These are phyloP conservation scores for Kwoniella botswanensis DNA, from an alignment of 768 basidiomycete species.

Conservation along the genomic window DNA sequence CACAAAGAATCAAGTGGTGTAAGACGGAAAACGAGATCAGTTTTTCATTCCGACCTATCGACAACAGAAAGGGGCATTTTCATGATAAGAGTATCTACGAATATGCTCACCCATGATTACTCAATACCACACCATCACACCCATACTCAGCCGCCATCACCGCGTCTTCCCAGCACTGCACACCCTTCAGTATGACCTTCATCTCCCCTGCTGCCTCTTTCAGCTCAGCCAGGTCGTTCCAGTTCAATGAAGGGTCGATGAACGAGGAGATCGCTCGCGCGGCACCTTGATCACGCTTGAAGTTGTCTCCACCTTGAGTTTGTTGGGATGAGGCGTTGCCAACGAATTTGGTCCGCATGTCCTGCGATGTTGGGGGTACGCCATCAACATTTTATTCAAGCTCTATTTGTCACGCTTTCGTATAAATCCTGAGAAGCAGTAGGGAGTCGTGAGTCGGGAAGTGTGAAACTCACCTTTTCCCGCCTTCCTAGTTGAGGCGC, in stretches of 20 bases:
- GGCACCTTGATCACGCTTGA: slow-evolving; percentile 87
- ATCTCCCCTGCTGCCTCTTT: slow-evolving; percentile 74
- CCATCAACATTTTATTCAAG: too few species aligned
- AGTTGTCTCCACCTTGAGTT: slow-evolving; percentile 59
- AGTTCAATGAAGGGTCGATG: slow-evolving; percentile 87
- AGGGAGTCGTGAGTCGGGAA: too few species aligned
- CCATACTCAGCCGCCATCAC: slow-evolving; percentile 72
- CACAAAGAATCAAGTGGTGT: too few species aligned
- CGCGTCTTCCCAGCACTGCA: slow-evolving; percentile 85
- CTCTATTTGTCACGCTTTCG: too few species aligned
- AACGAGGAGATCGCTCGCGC: slow-evolving; percentile 95
- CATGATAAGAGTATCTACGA: too few species aligned
- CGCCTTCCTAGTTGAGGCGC: slow-evolving; percentile 93
- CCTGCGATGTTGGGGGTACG: slow-evolving; percentile 59
- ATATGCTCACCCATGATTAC: slow-evolving; percentile 42
- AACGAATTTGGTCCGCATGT: slow-evolving; percentile 96
- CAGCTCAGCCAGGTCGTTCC: slow-evolving; percentile 80
- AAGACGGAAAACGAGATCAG: too few species aligned
- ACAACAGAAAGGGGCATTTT: too few species aligned
- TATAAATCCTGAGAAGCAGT: too few species aligned
- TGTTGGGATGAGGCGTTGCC: slow-evolving; percentile 66
- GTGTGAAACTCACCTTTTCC: slow-evolving; percentile 67
- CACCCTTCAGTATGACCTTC: slow-evolving; percentile 89
- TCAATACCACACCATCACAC: slow-evolving; percentile 53
- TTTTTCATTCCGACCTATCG: too few species aligned